phyloP scores from a whole-genome alignment of 257 asterid genomes.

The Solanum pennellii region DNA sequence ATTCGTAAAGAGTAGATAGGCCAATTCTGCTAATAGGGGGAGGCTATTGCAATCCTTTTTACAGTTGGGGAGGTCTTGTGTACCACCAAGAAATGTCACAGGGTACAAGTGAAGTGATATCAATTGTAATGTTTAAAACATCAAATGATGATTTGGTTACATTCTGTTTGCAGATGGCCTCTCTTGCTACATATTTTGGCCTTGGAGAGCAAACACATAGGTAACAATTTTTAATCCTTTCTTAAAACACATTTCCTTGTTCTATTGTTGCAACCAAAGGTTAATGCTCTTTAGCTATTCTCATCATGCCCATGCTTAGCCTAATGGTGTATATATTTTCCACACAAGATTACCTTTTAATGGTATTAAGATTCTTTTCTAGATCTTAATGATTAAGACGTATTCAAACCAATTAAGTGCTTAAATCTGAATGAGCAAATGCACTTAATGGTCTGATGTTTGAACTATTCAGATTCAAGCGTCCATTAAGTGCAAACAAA shows the following conservation, averaged over 20 bases:
- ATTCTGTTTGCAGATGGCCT: conserved; percentile 59
- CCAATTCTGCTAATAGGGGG: neutral
- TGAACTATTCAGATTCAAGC: too few species aligned
- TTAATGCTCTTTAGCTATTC: too few species aligned
- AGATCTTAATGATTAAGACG: too few species aligned
- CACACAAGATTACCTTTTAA: too few species aligned
- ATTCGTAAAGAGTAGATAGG: neutral
- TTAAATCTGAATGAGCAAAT: too few species aligned
- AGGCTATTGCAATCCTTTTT: neutral
- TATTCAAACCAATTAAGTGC: too few species aligned
- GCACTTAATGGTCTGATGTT: too few species aligned
- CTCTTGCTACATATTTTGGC: conserved; percentile 88
- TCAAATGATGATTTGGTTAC: neutral
- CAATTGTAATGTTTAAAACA: neutral
- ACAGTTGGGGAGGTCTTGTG: neutral
- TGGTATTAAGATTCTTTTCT: too few species aligned
- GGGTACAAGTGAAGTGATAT: neutral
- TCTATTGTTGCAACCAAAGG: too few species aligned
- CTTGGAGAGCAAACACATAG: conserved; percentile 93
- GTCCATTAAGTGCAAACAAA: too few species aligned
- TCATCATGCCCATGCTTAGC: too few species aligned
- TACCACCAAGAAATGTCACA: neutral
- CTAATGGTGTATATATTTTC: too few species aligned
- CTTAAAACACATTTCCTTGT: neutral
- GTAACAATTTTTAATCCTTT: conserved; percentile 13